Conservation (phyloP, 768 basidiomycete species). For the Xerocomellus intermedius region DNA sequence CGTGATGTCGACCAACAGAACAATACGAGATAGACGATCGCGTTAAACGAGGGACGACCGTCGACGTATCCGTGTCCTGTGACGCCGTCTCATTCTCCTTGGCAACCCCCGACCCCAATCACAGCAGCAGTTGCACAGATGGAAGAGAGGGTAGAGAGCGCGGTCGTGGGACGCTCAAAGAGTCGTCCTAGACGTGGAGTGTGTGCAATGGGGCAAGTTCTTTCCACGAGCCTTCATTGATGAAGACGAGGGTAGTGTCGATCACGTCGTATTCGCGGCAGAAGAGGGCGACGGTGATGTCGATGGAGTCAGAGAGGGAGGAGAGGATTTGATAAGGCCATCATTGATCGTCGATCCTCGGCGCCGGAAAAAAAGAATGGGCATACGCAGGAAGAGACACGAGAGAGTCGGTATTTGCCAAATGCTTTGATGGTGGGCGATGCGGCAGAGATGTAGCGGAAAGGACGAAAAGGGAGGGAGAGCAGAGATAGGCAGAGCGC, state of each 20-base stretch:
- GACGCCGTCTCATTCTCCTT: neutral
- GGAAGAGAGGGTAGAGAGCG: slow-evolving; percentile 6
- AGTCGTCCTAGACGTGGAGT: slow-evolving; percentile 29
- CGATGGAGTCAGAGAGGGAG: slow-evolving; percentile 17
- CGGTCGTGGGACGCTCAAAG: slow-evolving; percentile 9
- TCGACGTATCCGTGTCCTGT: slow-evolving; percentile 2
- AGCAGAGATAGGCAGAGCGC: slow-evolving; percentile 25
- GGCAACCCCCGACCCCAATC: neutral
- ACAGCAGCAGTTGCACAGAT: neutral
- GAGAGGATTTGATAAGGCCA: too few species aligned
- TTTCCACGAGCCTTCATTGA: slow-evolving; percentile 28
- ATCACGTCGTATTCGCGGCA: slow-evolving; percentile 29
- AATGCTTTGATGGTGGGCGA: slow-evolving; percentile 24
- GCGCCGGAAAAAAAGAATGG: too few species aligned
- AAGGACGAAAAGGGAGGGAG: too few species aligned
- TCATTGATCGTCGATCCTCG: too few species aligned
- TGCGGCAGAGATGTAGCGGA: neutral
- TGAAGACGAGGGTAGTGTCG: slow-evolving; percentile 13
- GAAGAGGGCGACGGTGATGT: slow-evolving; percentile 20
- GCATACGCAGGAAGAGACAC: slow-evolving; percentile 25
- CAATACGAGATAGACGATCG: too few species aligned
- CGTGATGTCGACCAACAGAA: too few species aligned
- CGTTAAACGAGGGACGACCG: slow-evolving; percentile 17
- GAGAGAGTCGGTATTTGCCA: slow-evolving; percentile 26
- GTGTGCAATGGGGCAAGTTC: slow-evolving; percentile 28